phyloP scores from a whole-genome alignment of 768 basidiomycete genomes.

The Phaffia tasmanica region DNA sequence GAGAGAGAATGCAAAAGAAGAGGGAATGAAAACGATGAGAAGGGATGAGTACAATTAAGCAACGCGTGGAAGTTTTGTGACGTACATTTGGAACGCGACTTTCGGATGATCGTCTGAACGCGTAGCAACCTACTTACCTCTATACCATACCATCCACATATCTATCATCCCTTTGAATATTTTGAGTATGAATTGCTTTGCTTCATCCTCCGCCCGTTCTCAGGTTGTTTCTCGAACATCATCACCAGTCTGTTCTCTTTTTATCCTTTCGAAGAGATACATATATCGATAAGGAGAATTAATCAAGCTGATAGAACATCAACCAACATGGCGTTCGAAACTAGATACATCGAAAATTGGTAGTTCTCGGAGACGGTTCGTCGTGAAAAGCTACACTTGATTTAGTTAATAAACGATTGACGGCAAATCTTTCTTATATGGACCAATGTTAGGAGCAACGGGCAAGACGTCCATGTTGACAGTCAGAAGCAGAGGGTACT shows the following conservation, averaged over 20 bases:
- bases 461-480: conserved; percentile 12
- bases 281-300: background rate
- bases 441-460: background rate
- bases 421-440: background rate
- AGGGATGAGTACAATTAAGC: too few relatives aligned
- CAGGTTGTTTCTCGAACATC: background rate
- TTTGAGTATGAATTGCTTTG: conserved; percentile 2
- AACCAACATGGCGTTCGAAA: background rate
- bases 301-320: background rate
- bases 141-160: background rate
- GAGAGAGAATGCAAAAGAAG: too few relatives aligned
- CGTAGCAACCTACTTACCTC: too few relatives aligned
- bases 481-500: conserved; percentile 3
- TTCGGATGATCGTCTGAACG: too few relatives aligned
- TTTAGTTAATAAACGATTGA: background rate
- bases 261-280: background rate
- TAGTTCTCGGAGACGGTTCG: conserved; percentile 7
- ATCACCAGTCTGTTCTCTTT: background rate
- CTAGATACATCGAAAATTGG: conserved; percentile 3
- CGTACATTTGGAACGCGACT: too few relatives aligned
- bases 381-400: background rate
- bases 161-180: background rate
- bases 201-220: background rate
- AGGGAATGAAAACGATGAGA: too few relatives aligned
- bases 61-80: too few relatives aligned